A percentile compares a stretch with the other conserved stretches of the same genome.
Conservation (phyloP, 495 filamentous ascomycete species). For the Parathielavia hyrcaniae region DNA sequence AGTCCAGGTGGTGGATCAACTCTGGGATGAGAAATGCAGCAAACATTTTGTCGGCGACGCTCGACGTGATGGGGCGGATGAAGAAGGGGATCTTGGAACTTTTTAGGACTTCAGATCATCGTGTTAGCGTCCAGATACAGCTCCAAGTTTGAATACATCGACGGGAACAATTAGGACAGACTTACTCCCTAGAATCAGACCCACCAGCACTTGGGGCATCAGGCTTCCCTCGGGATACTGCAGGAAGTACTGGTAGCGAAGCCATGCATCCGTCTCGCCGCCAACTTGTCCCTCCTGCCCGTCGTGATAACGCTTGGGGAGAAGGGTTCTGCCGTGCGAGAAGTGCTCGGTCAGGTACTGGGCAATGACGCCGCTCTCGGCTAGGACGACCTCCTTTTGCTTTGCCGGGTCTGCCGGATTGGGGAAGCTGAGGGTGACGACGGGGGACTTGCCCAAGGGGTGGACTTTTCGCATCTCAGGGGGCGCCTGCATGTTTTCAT, state of each 20-base stretch:
- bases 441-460: slow-evolving; percentile 76
- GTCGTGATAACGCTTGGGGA: slow-evolving; percentile 56
- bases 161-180: neutral
- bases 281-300: slow-evolving; percentile 52
- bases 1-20: slow-evolving; percentile 57
- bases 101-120: slow-evolving; percentile 53
- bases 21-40: slow-evolving; percentile 56
- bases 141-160: neutral
- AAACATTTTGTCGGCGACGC: slow-evolving; percentile 58
- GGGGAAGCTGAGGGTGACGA: slow-evolving; percentile 52
- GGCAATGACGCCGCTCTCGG: slow-evolving; percentile 73
- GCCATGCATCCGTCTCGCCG: slow-evolving; percentile 68
- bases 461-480: slow-evolving; percentile 68
- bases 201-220: slow-evolving; percentile 22
- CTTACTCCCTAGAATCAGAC: slow-evolving; percentile 21
- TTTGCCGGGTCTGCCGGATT: slow-evolving; percentile 17
- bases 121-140: neutral
- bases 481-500: slow-evolving; percentile 55
- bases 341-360: slow-evolving; percentile 80
- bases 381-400: slow-evolving; percentile 53
- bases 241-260: slow-evolving; percentile 69
- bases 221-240: slow-evolving; percentile 66
- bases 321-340: slow-evolving; percentile 40
- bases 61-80: slow-evolving; percentile 65
- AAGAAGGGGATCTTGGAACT: slow-evolving; percentile 72